These are phyloP conservation scores for Fusarium pseudoanthophilum DNA, from an alignment of 2,329 filamentous ascomycete genomes.

Conservation along the genomic window DNA sequence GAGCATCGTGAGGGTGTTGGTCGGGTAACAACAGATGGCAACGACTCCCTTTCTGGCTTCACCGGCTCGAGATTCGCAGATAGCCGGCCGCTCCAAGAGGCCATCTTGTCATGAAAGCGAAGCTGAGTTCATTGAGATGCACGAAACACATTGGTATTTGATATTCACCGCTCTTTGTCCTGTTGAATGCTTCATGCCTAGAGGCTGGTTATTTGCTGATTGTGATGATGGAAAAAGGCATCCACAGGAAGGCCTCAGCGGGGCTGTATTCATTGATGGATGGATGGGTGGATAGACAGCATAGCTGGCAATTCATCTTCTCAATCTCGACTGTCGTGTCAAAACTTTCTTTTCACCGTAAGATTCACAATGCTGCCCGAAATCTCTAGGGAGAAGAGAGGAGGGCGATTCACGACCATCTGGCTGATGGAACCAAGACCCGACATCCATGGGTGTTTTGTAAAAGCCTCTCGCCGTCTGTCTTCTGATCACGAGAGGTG, in stretches of 20 bases:
- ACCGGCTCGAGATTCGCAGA: conserved; percentile 12
- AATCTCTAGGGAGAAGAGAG: neutral
- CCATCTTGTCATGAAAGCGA: conserved; percentile 1
- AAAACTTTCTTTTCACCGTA: neutral
- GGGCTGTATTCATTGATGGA: conserved; percentile 10
- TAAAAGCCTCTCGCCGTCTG: neutral
- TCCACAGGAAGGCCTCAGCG: conserved; percentile 30
- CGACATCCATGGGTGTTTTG: neutral
- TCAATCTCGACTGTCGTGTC: neutral
- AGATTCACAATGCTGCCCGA: neutral
- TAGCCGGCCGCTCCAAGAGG: neutral
- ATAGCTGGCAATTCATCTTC: neutral
- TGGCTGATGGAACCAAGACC: neutral
- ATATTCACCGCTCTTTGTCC: conserved; percentile 26
- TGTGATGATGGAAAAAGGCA: conserved; percentile 15
- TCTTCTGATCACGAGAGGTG: neutral
- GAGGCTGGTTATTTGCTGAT: conserved; percentile 4
- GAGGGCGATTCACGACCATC: neutral
- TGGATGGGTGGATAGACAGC: conserved; percentile 16
- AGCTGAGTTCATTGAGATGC: conserved; percentile 13
- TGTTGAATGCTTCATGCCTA: neutral
- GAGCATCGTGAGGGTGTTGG: conserved; percentile 12
- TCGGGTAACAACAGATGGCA: conserved; percentile 14
- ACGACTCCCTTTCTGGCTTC: conserved; percentile 11
- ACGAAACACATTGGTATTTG: neutral